phyloP scores from a whole-genome alignment of 2,329 filamentous ascomycete genomes.

The Trichophyton verrucosum region DNA sequence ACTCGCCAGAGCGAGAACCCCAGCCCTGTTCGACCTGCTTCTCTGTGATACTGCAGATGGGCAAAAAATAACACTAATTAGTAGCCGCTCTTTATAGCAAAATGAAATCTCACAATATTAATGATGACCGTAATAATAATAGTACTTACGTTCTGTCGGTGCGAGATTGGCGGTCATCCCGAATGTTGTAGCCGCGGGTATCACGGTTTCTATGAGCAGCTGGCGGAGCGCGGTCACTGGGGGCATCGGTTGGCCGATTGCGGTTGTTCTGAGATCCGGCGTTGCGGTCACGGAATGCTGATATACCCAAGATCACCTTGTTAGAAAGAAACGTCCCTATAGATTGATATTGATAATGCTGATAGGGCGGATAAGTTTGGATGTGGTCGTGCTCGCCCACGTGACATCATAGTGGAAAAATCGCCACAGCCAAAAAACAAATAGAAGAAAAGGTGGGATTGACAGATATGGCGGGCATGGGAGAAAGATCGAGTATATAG shows the following conservation, averaged over 20 bases:
- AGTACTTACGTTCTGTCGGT: slow-evolving; percentile 45
- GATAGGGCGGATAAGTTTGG: not conserved
- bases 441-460: not conserved
- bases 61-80: not conserved
- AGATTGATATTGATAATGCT: not conserved
- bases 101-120: not conserved
- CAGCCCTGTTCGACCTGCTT: slow-evolving; percentile 63
- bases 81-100: too few relatives aligned
- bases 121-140: not conserved
- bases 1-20: slow-evolving; percentile 69
- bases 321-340: not conserved
- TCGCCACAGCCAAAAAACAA: not conserved
- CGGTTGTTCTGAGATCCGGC: slow-evolving; percentile 76
- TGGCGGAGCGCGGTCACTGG: not conserved
- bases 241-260: slow-evolving; percentile 61
- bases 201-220: slow-evolving; percentile 34
- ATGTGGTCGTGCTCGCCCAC: not conserved
- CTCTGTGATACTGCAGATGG: slow-evolving; percentile 27
- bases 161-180: slow-evolving; percentile 53
- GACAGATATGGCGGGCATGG: too few relatives aligned
- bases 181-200: slow-evolving; percentile 45
- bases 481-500: not conserved
- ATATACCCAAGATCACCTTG: not conserved
- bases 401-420: not conserved
- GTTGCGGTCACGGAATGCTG: slow-evolving; percentile 81